A percentile compares a stretch with the other conserved stretches of the same genome.
These are phyloP conservation scores for Bacidia rubella DNA, from an alignment of 495 filamentous ascomycete genomes.

Conservation along the genomic window DNA sequence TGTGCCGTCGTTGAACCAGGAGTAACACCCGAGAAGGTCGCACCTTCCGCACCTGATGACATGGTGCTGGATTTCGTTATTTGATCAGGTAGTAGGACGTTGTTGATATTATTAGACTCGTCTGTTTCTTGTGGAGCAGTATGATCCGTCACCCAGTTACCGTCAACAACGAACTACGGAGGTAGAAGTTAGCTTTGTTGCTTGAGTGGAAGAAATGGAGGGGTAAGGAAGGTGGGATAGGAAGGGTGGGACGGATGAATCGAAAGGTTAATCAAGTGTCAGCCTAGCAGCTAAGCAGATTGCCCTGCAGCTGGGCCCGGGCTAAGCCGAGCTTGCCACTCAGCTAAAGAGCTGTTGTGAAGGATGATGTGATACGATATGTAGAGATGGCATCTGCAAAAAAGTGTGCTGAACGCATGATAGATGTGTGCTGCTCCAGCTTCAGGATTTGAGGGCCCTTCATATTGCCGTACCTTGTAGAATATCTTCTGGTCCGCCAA, in stretches of 20 bases:
- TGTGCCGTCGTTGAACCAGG: conserved; percentile 63
- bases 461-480: conserved; percentile 75
- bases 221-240: neutral
- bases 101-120: conserved; percentile 68
- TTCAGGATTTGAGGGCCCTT: too few relatives aligned
- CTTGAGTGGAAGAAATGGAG: neutral
- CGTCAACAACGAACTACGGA: conserved; percentile 80
- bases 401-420: too few relatives aligned
- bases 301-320: neutral
- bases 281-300: neutral
- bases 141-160: conserved; percentile 68
- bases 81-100: conserved; percentile 65
- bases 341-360: neutral
- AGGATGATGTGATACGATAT: neutral
- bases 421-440: too few relatives aligned
- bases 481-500: conserved; percentile 49
- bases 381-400: too few relatives aligned
- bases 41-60: conserved; percentile 18
- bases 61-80: conserved; percentile 37
- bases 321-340: neutral
- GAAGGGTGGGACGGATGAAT: neutral
- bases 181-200: neutral
- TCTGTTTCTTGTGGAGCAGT: conserved; percentile 67
- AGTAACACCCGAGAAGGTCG: conserved; percentile 53
- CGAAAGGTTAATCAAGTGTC: neutral